Base-by-base conservation (phyloP, 2,329 filamentous ascomycete genomes). In the Colletotrichum orbiculare region DNA sequence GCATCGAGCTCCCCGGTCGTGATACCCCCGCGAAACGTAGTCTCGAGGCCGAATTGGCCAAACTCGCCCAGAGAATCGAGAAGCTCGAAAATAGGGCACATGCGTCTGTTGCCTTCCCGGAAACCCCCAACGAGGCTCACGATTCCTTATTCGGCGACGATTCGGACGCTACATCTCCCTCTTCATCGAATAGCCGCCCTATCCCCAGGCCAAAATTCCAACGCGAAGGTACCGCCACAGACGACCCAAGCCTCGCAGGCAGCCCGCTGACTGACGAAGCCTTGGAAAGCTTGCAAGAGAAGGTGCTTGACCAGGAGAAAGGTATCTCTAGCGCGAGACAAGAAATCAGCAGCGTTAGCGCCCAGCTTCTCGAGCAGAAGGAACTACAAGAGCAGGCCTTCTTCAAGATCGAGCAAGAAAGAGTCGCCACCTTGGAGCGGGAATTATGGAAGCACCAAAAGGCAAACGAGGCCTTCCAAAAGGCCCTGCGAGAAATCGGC, bases 381-480 rank as follows among this genome's bases (percentile, higher is more conserved):
- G 89, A 91, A 73, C 87, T 94, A 68, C 93, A 96, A 75, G 91
- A 94, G 77, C 88, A 89, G 73, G 91, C 93, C 38, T 89, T 97
- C 60, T 90, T 91, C 71, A 87, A 91, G 67, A 90, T 97, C 57
- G 94, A 97, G 78, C 88, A 91, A 69, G 90, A 94, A 77, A 94
- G 96, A 71, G 95, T 98, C 69, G 91, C 92, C 58, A 90, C 93
- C 41, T 85, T 98, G 45, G 95, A 98, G 81, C 89, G 95, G 64
- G 96, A 99, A 79, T 85, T 99, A 65, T 94, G 92, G 83, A 98
- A 98, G 80, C 94, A 97, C 75, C 94, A 97, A 76, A 96, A 97
- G 80, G 96, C 96, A 75, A 99, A 99, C 78, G 90, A 97, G 78
- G 96, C 96, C 71, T 99, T 98, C 86, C 94, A 98, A 76, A 98